Evolutionary conservation across 768 basidiomycete genomes (phyloP).

Genomic region (Lactarius trivialis): DNA sequence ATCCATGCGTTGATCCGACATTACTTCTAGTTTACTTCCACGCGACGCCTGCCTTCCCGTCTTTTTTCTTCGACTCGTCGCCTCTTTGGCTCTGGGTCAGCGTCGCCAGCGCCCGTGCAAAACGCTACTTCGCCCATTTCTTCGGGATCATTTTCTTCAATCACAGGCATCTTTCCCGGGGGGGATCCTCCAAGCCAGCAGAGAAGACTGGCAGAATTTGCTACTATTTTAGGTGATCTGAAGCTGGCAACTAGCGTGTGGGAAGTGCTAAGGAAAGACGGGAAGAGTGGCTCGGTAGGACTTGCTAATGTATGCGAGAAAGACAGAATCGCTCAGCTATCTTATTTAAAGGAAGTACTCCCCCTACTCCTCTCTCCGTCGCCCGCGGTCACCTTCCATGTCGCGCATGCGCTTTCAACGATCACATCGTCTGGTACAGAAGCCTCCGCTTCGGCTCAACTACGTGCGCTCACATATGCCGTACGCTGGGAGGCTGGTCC

Average conservation of each 20-base stretch:
- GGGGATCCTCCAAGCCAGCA: slow-evolving; percentile 48
- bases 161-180: slow-evolving; percentile 25
- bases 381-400: slow-evolving; percentile 52
- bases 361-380: slow-evolving; percentile 67
- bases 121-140: slow-evolving; percentile 35
- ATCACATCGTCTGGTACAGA: slow-evolving; percentile 42
- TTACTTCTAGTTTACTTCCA: slow-evolving; percentile 55
- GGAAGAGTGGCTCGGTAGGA: slow-evolving; percentile 79
- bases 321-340: slow-evolving; percentile 6
- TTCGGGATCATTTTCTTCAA: slow-evolving; percentile 31
- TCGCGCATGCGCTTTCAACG: slow-evolving; percentile 48
- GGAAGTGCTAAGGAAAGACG: slow-evolving; percentile 83
- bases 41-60: slow-evolving; percentile 71
- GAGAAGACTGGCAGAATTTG: slow-evolving; percentile 91
- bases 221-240: slow-evolving; percentile 86
- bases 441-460: slow-evolving; percentile 53
- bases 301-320: neutral
- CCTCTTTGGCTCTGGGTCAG: slow-evolving; percentile 55
- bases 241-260: slow-evolving; percentile 78
- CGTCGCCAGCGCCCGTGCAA: slow-evolving; percentile 39
- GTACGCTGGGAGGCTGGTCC: slow-evolving; percentile 65
- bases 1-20: neutral
- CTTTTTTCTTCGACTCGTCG: slow-evolving; percentile 83
- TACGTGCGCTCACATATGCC: slow-evolving; percentile 61
- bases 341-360: slow-evolving; percentile 61